phyloP scores from a whole-genome alignment of 805 yeast genomes.

The Schwanniomyces sp. region DNA sequence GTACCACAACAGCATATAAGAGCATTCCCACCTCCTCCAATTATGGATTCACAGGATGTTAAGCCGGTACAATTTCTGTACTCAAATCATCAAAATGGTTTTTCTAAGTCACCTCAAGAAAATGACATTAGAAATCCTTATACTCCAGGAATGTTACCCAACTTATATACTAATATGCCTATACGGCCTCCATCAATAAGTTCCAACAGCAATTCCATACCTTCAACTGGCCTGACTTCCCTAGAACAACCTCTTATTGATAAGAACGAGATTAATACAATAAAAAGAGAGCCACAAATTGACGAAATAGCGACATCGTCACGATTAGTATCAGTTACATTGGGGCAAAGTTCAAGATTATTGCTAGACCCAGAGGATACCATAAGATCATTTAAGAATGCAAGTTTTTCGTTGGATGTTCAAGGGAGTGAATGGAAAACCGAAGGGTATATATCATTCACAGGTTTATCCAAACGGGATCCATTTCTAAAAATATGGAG shows the following conservation, averaged over 20 bases:
- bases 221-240: neutral
- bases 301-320: slow-evolving; percentile 3
- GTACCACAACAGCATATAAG: neutral
- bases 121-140: neutral
- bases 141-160: neutral
- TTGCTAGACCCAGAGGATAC: slow-evolving; percentile 33
- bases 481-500: slow-evolving; percentile 38
- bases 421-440: slow-evolving; percentile 41
- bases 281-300: neutral
- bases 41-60: neutral
- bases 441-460: slow-evolving; percentile 39
- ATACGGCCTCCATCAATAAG: neutral
- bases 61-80: neutral
- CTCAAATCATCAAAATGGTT: neutral
- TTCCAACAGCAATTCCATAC: neutral
- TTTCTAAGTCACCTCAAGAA: neutral
- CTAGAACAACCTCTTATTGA: neutral
- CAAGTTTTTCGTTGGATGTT: slow-evolving; percentile 32
- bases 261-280: neutral
- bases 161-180: neutral
- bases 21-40: slow-evolving; percentile 1
- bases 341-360: slow-evolving; percentile 35
- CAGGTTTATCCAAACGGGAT: slow-evolving; percentile 41
- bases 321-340: slow-evolving; percentile 25
- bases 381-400: slow-evolving; percentile 31